Percentiles rank a stretch among this genome's conserved stretches.
Conservation (phyloP, 495 filamentous ascomycete species). For the Paragyromitra xinjiangensis region DNA sequence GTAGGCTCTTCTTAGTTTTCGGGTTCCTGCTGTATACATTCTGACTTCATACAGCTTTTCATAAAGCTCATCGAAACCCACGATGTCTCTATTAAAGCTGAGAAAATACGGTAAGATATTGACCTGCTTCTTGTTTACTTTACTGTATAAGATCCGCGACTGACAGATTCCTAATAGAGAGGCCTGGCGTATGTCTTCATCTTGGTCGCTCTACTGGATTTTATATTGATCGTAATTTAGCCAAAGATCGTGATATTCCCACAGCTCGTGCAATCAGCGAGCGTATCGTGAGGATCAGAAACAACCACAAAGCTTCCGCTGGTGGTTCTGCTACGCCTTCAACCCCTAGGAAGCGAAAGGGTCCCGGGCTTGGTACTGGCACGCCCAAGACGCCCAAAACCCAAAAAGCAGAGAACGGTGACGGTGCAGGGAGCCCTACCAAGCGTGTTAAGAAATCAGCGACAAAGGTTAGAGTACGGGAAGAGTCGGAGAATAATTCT, state of each 20-base stretch:
- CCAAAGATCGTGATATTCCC: slow-evolving; percentile 41
- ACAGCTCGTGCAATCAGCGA: slow-evolving; percentile 50
- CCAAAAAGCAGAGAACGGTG: slow-evolving; percentile 11
- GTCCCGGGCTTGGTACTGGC: neutral
- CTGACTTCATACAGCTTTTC: slow-evolving; percentile 28
- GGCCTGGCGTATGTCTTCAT: slow-evolving; percentile 44
- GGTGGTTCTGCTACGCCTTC: slow-evolving; percentile 5
- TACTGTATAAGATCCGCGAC: neutral
- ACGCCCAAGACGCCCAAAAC: slow-evolving; percentile 19
- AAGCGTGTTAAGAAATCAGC: slow-evolving; percentile 7
- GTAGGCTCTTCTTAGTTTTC: slow-evolving; percentile 16
- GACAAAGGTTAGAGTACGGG: neutral
- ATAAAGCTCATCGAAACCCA: slow-evolving; percentile 51
- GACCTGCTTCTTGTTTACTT: neutral
- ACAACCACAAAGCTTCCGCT: neutral
- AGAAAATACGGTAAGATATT: slow-evolving; percentile 40
- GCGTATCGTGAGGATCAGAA: slow-evolving; percentile 36
- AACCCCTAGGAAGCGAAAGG: slow-evolving; percentile 46
- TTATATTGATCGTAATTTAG: slow-evolving; percentile 30
- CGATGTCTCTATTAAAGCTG: slow-evolving; percentile 39
- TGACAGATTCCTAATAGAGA: slow-evolving; percentile 20
- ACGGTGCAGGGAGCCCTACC: neutral
- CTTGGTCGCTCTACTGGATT: neutral
- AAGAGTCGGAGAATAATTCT: neutral
- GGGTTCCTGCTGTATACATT: neutral